Base-by-base conservation (phyloP, 2,329 filamentous ascomycete species). In the Calonectria honghensis region DNA sequence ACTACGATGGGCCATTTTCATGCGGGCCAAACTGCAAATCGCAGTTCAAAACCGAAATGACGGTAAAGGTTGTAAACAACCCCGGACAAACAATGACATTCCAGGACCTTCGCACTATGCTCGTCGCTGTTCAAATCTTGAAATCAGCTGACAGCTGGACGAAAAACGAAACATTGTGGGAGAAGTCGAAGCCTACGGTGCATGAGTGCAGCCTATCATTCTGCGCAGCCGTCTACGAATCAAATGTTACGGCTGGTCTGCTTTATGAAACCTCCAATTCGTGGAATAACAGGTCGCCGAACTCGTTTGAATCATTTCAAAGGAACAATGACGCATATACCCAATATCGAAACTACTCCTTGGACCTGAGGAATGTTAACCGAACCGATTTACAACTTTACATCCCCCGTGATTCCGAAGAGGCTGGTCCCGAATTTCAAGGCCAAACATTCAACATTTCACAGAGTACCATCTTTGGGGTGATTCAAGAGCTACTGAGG, bases 131-230 rank as follows among this genome's bases (percentile, higher is more conserved):
- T 14, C 76, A 76, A 4, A 68, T 73, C 18, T 13, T 78, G 1
- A n/a, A 31, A 3, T 13, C 68, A 9, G 13, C 68, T 9, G 29
- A 70, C 0, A 70, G 18, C 10, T 78, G 70, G 68, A 3, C 24
- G 4, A 14, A 74, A 0, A 72, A 75, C 4, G 7, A 27, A 4
- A 77, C 72, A 0, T 14, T 24, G 0, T 78, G 76, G 77, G 59
- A 78, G 4, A 11, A 75, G 1, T 13, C 35, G 5, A 31, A 64
- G 7, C 24, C 75, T 1, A 71, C 24, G 0, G 72, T 70, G 3
- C 31, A 51, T 0, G 77, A 78, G 9, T 78, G 76, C 9, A 59
- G 64, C 2, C 13, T 78, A 1, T 73, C 68, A 13, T 41, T 78
- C 9, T 78, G 76, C 20, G 54, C 68, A 6, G 73, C 75, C 10